Evolutionary conservation across 495 filamentous ascomycete genomes (phyloP).

Genomic region (Neurospora tetraspora): DNA sequence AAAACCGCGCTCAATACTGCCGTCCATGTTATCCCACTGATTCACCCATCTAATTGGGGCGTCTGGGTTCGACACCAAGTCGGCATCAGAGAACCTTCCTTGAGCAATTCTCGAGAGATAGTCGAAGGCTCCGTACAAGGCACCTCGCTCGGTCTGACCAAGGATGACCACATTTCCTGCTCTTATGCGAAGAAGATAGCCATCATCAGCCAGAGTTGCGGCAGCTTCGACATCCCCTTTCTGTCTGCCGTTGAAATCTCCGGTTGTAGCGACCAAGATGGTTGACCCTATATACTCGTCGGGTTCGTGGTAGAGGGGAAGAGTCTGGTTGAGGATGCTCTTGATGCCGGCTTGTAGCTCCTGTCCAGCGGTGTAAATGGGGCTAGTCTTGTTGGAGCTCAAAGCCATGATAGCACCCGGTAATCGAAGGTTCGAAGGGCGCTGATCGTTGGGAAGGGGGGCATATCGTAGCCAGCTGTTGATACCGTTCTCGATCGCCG

Average conservation of each 20-base stretch:
- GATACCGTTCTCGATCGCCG: constrained; percentile 48
- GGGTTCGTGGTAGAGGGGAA: constrained; percentile 23
- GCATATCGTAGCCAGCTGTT: constrained; percentile 59
- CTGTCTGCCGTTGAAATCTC: constrained; percentile 32
- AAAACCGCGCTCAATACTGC: constrained; percentile 60
- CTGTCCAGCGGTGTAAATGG: constrained; percentile 47
- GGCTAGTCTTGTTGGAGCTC: constrained; percentile 40
- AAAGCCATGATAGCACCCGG: constrained; percentile 45
- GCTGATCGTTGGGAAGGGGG: constrained; percentile 29
- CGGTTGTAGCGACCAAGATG: constrained; percentile 49
- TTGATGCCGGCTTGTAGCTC: constrained; percentile 51
- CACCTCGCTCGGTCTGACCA: constrained; percentile 57
- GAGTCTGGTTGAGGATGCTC: constrained; percentile 39
- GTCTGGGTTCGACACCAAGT: constrained; percentile 45
- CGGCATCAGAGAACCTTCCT: constrained; percentile 46
- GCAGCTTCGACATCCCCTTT: constrained; percentile 11
- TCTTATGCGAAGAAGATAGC: constrained; percentile 48
- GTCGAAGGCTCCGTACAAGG: constrained; percentile 60
- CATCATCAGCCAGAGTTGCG: constrained; percentile 47
- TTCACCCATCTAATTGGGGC: constrained; percentile 61
- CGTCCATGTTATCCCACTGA: constrained; percentile 64
- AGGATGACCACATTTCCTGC: constrained; percentile 44
- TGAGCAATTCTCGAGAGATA: constrained; percentile 56
- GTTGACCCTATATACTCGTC: constrained; percentile 17
- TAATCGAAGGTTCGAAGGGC: constrained; percentile 13